Evolutionary conservation across 2,329 filamentous ascomycete species (phyloP), one percentile per base, ranked within the genome.

Genomic region (Clarireedia monteithiana): DNA sequence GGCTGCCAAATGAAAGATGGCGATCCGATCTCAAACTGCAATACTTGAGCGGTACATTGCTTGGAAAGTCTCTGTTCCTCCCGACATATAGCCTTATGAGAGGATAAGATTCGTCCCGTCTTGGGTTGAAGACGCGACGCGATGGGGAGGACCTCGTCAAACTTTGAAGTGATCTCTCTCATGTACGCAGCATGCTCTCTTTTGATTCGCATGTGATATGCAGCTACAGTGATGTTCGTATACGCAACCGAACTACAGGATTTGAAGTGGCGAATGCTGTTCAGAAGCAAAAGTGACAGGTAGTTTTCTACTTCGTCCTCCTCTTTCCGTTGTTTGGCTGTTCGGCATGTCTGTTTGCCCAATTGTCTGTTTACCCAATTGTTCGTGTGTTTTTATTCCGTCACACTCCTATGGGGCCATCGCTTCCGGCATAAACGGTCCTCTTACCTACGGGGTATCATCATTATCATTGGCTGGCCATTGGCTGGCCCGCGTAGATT

Each of bases 291-390:
- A 55, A 14, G 49, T 50, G 52, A 50, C 38, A 50, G 46, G 23
- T 50, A 24, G 27, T 38, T 30, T 12, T 34, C 23, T 40, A n/a
- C 44, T 20, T 20, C 20, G 20, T 20, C 20, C 20, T 40, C 24
- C n/a, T 50, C 39, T 53, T 53, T 9, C 50, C 50, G 50, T 39
- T n/a, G 40, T 30, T 23, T 47, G 50, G 17, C 27, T 53, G 14
- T 45, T 45, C 27, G 27, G 27, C 27, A 40, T 40, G 14, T 15
- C 39, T 40, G 17, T 6, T 40, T n/a, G 6, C 42, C 20, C 20
- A 20, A 20, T 20, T 20, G 20, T 20, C 20, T 20, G 20, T 20
- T 20, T 20, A 20, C 20, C 20, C 27, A 17, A 39, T 38, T 42
- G 38, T 48, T 48, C 42, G 23, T 48, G 20, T 24, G 17, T 30